Evolutionary conservation across 2,329 filamentous ascomycete genomes (phyloP).

Genomic region (Truncatella angustata): DNA sequence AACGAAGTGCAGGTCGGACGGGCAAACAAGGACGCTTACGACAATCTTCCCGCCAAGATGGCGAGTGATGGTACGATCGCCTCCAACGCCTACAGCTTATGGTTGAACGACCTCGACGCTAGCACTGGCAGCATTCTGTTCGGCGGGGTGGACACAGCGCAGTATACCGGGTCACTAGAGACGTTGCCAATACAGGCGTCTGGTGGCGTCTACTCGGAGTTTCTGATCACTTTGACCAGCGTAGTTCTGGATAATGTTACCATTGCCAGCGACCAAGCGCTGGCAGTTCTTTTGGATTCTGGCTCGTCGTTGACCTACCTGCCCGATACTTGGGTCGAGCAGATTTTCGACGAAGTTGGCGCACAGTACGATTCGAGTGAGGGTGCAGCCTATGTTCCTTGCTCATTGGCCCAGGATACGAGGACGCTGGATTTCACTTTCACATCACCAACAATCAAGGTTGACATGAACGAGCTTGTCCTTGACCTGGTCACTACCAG

Average conservation of each 20-base stretch:
- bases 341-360: conserved; percentile 40
- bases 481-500: conserved; percentile 47
- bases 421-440: conserved; percentile 54
- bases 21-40: conserved; percentile 53
- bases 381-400: conserved; percentile 61
- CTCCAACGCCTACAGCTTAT: conserved; percentile 70
- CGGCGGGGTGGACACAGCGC: conserved; percentile 68
- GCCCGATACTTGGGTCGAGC: conserved; percentile 46
- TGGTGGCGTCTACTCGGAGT: conserved; percentile 54
- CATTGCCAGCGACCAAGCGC: conserved; percentile 47
- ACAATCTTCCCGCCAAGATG: conserved; percentile 68
- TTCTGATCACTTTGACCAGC: conserved; percentile 67
- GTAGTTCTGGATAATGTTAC: conserved; percentile 43
- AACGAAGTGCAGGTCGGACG: conserved; percentile 75
- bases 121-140: conserved; percentile 69
- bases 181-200: conserved; percentile 65
- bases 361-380: conserved; percentile 52
- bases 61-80: conserved; percentile 58
- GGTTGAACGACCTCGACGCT: conserved; percentile 70
- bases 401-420: conserved; percentile 43
- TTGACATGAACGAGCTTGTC: conserved; percentile 59
- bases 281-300: conserved; percentile 69
- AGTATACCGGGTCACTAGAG: conserved; percentile 60
- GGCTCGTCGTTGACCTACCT: conserved; percentile 68
- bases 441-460: conserved; percentile 49